Conservation (phyloP, 2,329 filamentous ascomycete genomes). For the Whalleya microplaca region DNA sequence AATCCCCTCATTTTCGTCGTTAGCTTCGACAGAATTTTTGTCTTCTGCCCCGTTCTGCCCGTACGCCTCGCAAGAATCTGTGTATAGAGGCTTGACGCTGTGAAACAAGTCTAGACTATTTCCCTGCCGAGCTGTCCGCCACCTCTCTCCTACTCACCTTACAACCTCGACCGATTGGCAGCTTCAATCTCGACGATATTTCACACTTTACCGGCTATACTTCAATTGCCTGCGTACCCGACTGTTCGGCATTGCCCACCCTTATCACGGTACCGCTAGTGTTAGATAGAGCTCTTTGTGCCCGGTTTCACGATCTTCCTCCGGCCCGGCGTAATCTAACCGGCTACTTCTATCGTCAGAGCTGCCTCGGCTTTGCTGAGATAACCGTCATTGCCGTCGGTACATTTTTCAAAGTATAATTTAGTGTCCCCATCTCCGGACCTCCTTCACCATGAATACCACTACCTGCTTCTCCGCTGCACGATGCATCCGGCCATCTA, state of each 20-base stretch:
- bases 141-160: background rate
- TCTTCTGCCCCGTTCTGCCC: background rate
- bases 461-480: constrained; percentile 30
- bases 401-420: constrained; percentile 7
- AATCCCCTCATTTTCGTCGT: constrained; percentile 21
- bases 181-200: background rate
- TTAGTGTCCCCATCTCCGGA: constrained; percentile 2
- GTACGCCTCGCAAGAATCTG: background rate
- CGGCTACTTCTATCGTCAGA: constrained; percentile 7
- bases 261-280: too few species aligned
- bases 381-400: background rate
- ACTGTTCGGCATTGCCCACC: background rate
- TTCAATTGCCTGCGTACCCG: background rate
- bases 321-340: constrained; percentile 15
- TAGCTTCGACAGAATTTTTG: background rate
- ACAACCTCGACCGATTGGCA: background rate
- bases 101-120: background rate
- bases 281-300: background rate
- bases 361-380: constrained; percentile 25
- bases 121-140: too few species aligned
- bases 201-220: background rate
- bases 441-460: constrained; percentile 33
- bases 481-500: constrained; percentile 35
- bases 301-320: constrained; percentile 7
- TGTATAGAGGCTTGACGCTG: background rate